phyloP scores from a whole-genome alignment of 345 rosid species.

The Dovyalis caffra region DNA sequence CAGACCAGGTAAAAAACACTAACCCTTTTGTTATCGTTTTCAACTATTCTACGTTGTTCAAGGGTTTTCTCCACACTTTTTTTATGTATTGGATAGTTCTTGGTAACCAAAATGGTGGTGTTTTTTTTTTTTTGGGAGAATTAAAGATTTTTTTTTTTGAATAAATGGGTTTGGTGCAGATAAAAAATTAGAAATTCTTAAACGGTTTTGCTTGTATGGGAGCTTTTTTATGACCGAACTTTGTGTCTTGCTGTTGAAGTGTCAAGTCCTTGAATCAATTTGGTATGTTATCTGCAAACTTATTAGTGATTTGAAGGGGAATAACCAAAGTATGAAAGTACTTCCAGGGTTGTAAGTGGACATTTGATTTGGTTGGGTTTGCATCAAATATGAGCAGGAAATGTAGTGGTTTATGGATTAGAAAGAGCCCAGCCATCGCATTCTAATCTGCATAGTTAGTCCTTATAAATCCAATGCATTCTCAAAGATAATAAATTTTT shows the following conservation, averaged over 20 bases:
- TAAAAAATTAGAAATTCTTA: not conserved
- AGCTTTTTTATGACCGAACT: not conserved
- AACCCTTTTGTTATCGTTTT: not conserved
- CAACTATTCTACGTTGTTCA: not conserved
- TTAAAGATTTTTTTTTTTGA: not conserved
- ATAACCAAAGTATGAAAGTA: not conserved
- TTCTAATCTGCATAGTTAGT: not conserved
- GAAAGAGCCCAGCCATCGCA: not conserved
- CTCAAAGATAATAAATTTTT: not conserved
- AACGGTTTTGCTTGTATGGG: not conserved
- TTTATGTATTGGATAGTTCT: not conserved
- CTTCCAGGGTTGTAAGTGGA: too few species aligned
- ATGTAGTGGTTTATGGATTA: not conserved
- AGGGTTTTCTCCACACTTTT: not conserved
- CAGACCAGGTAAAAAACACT: slow-evolving; percentile 50
- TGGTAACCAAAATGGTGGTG: not conserved
- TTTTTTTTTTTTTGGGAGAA: not conserved
- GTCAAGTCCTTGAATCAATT: not conserved
- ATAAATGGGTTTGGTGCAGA: not conserved
- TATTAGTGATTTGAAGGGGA: not conserved
- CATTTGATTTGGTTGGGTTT: not conserved
- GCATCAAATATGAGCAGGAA: not conserved
- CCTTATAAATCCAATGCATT: not conserved
- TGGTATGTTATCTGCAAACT: not conserved
- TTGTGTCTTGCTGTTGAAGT: not conserved